Conservation (phyloP, 352 stramenopile genomes). For the Achlya hypogyna region DNA sequence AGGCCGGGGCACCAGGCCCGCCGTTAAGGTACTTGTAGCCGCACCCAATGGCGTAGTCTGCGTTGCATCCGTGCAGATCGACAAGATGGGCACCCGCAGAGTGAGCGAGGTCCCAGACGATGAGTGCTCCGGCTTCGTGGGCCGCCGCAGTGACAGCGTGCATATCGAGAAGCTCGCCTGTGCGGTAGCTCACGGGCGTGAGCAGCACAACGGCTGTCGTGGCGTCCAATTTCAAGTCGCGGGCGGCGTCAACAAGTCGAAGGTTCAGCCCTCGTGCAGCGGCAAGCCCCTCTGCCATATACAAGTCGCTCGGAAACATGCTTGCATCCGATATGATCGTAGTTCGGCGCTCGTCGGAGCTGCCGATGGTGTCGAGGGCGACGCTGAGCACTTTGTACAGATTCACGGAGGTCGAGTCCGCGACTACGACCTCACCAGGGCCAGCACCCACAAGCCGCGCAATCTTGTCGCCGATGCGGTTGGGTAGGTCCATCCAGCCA, state of each 20-base stretch:
- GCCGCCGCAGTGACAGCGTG: background rate
- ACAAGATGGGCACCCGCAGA: constrained; percentile 9
- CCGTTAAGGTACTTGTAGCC: constrained; percentile 20
- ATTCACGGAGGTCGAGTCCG: constrained; percentile 14
- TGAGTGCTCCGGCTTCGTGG: background rate
- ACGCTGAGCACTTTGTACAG: constrained; percentile 12
- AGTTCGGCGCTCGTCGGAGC: background rate
- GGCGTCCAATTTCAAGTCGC: background rate
- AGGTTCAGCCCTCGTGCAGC: background rate
- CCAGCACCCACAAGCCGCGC: constrained; percentile 1
- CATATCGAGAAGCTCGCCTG: constrained; percentile 14
- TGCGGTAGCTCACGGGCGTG: constrained; percentile 18
- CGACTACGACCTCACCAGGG: constrained; percentile 1
- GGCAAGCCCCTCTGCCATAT: constrained; percentile 1
- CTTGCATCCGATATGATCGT: constrained; percentile 2
- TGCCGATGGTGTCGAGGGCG: background rate
- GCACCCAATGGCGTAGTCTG: constrained; percentile 15
- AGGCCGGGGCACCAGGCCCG: constrained; percentile 6
- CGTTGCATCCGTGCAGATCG: constrained; percentile 4
- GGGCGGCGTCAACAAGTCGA: background rate
- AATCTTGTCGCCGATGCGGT: constrained; percentile 17
- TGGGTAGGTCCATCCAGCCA: constrained; percentile 5
- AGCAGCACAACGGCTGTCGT: background rate
- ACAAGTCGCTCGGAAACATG: constrained; percentile 18
- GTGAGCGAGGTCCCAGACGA: constrained; percentile 18